A percentile compares a stretch with the other conserved stretches of the same genome.
phyloP scores from a whole-genome alignment of 2,329 filamentous ascomycete species.

The Sporothrix luriei region DNA sequence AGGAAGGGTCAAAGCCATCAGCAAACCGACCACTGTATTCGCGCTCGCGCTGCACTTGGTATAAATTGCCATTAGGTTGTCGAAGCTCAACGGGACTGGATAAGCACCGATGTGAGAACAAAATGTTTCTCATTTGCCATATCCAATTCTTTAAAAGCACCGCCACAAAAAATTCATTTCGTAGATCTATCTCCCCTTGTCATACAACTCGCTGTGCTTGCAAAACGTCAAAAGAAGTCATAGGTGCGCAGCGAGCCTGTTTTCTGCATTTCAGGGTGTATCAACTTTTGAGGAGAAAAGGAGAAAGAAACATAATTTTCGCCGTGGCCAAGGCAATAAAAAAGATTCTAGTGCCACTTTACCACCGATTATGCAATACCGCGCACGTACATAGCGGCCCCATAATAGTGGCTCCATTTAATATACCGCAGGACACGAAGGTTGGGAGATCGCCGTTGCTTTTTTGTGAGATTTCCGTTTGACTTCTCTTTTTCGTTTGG shows the following conservation, averaged over 20 bases:
- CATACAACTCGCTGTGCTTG: conserved; percentile 56
- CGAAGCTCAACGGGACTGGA: conserved; percentile 67
- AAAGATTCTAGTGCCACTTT: background rate
- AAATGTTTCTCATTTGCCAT: conserved; percentile 39
- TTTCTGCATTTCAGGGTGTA: conserved; percentile 58
- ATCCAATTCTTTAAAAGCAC: conserved; percentile 66
- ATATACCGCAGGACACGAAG: no score
- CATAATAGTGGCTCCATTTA: no score
- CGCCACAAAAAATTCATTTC: conserved; percentile 41
- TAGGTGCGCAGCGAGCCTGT: conserved; percentile 52
- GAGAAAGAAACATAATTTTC: conserved; percentile 40
- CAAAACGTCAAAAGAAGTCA: conserved; percentile 44
- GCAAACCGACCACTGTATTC: no score
- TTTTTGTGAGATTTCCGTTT: no score
- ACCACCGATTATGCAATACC: background rate
- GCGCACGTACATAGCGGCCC: no score
- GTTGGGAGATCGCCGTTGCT: no score
- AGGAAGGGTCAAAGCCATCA: no score
- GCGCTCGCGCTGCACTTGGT: background rate
- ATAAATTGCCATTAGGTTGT: conserved; percentile 41
- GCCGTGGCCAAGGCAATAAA: background rate
- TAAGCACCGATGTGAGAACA: conserved; percentile 51
- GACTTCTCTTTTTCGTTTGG: no score
- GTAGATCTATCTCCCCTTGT: conserved; percentile 58
- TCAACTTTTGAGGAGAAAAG: conserved; percentile 55